Conservation (phyloP, 352 stramenopile genomes). For the Globisporangium paddicum region DNA sequence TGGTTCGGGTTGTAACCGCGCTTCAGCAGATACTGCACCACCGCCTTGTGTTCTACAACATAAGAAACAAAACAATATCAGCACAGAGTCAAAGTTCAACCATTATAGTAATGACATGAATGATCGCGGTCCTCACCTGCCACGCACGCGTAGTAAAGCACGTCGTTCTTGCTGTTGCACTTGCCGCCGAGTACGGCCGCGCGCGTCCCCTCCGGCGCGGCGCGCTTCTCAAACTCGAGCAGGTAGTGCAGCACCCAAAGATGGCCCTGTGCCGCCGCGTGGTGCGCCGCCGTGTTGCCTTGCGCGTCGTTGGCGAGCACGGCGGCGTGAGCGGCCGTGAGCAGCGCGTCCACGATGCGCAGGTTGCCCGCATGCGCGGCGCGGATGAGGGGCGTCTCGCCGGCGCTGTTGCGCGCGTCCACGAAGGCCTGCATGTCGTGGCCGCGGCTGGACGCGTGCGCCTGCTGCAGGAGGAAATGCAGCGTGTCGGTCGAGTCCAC, state of each 20-base stretch:
- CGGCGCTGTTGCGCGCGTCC: slow-evolving; percentile 47
- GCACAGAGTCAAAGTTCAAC: background rate
- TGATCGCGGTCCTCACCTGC: slow-evolving; percentile 14
- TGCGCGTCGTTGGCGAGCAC: slow-evolving; percentile 43
- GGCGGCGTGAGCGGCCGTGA: slow-evolving; percentile 46
- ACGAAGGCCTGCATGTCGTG: slow-evolving; percentile 27
- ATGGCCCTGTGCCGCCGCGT: slow-evolving; percentile 65
- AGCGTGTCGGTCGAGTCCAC: slow-evolving; percentile 58
- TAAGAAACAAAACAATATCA: background rate
- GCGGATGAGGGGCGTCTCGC: slow-evolving; percentile 76
- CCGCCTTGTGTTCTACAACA: slow-evolving; percentile 46
- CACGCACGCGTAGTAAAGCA: slow-evolving; percentile 57
- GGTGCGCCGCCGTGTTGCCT: slow-evolving; percentile 65
- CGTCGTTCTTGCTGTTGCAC: slow-evolving; percentile 28
- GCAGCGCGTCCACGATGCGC: slow-evolving; percentile 47
- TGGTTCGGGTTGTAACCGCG: slow-evolving; percentile 50
- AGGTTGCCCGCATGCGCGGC: slow-evolving; percentile 70
- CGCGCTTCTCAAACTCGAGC: slow-evolving; percentile 37
- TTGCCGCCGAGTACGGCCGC: slow-evolving; percentile 24
- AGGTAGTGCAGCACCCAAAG: slow-evolving; percentile 76
- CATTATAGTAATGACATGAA: background rate
- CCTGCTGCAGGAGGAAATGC: slow-evolving; percentile 81
- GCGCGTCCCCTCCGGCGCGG: background rate
- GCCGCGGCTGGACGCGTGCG: slow-evolving; percentile 23
- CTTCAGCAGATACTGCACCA: slow-evolving; percentile 64